These are phyloP conservation scores for Irpex rosettiformis DNA, from an alignment of 1,284 basidiomycete species.

Conservation along the genomic window DNA sequence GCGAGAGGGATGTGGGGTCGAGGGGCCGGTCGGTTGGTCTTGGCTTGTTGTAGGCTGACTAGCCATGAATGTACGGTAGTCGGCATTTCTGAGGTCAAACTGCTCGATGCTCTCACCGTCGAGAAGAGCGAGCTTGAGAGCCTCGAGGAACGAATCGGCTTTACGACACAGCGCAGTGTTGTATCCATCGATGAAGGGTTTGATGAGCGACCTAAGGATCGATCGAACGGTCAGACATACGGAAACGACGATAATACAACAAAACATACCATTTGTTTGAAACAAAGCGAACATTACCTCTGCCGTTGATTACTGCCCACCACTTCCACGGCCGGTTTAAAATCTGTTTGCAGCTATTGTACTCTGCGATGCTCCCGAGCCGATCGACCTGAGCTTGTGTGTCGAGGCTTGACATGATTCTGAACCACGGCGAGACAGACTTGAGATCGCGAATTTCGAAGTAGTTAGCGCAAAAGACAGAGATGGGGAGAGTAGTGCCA, in stretches of 20 bases:
- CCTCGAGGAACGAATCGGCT: neutral
- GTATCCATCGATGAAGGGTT: neutral
- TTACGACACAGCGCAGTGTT: neutral
- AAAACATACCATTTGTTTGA: neutral
- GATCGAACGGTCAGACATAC: neutral
- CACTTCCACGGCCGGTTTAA: neutral
- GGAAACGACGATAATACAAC: neutral
- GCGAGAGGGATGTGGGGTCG: no score
- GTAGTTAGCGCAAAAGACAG: neutral
- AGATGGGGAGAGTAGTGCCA: neutral
- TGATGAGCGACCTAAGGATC: neutral
- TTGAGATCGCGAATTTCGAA: neutral
- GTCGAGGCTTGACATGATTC: neutral
- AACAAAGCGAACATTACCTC: neutral
- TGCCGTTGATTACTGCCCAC: neutral
- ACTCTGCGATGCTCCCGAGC: neutral
- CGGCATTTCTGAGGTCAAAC: neutral
- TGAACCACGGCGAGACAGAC: neutral
- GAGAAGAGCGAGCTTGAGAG: neutral
- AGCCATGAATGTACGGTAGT: no score
- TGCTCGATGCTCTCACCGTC: neutral
- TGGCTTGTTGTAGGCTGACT: no score
- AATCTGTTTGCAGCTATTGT: neutral
- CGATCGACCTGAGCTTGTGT: neutral
- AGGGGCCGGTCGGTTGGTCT: no score